A percentile compares a stretch with the other conserved stretches of the same genome.
Conservation (phyloP, 2,329 filamentous ascomycete genomes). For the Aurifilum marmelostoma region DNA sequence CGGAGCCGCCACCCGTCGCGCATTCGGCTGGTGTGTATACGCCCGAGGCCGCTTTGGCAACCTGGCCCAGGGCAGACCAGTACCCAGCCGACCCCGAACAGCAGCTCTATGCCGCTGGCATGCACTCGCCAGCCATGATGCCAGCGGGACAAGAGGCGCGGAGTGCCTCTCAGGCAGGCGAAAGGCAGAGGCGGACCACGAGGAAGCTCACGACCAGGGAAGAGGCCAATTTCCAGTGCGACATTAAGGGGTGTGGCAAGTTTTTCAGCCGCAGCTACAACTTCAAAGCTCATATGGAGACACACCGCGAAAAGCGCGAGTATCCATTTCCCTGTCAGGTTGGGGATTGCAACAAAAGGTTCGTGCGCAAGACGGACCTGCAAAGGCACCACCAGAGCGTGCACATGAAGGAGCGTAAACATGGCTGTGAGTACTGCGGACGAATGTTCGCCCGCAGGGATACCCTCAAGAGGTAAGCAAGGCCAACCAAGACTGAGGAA, state of each 20-base stretch:
- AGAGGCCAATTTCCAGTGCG: conserved; percentile 73
- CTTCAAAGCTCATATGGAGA: conserved; percentile 83
- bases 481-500: too few species aligned
- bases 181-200: conserved; percentile 42
- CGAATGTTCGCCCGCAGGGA: conserved; percentile 79
- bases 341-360: conserved; percentile 70
- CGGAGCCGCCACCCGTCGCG: conserved; percentile 13
- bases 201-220: conserved; percentile 65
- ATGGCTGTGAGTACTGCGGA: conserved; percentile 71
- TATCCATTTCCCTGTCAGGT: conserved; percentile 72
- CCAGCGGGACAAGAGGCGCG: conserved; percentile 32
- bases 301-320: conserved; percentile 73
- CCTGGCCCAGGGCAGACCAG: conserved; percentile 46
- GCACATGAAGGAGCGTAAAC: conserved; percentile 73
- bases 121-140: conserved; percentile 32
- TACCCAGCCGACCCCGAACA: conserved; percentile 40
- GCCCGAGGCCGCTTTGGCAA: conserved; percentile 41
- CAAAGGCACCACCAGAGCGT: conserved; percentile 66
- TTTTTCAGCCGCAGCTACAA: conserved; percentile 85
- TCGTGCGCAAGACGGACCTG: conserved; percentile 83
- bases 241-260: conserved; percentile 70
- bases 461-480: conserved; percentile 72
- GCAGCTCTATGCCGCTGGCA: conserved; percentile 28
- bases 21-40: conserved; percentile 42
- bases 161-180: conserved; percentile 35